Percentiles rank a stretch among this genome's conserved stretches.
phyloP scores from a whole-genome alignment of 768 basidiomycete species.

The Lactifluus subvellereus region DNA sequence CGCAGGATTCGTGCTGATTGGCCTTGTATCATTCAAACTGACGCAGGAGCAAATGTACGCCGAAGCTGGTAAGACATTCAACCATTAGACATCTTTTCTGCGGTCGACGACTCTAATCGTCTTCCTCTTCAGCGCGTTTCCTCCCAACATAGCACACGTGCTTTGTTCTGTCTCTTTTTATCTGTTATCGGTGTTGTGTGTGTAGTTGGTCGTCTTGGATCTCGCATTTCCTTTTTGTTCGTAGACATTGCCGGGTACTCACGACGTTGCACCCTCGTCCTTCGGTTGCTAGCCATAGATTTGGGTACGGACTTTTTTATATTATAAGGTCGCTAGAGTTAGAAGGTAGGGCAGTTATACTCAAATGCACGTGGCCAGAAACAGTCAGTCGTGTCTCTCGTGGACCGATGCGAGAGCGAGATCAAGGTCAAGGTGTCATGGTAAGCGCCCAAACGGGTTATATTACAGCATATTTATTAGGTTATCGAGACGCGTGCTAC shows the following conservation, averaged over 20 bases:
- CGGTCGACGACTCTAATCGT: neutral
- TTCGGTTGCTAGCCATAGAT: neutral
- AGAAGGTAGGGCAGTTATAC: neutral
- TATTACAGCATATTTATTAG: no score
- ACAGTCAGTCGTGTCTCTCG: no score
- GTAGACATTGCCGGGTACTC: neutral
- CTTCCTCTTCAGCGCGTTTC: constrained; percentile 5
- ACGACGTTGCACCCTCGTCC: neutral
- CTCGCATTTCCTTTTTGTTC: neutral
- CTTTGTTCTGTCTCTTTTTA: neutral
- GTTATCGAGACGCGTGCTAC: no score
- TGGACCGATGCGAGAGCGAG: no score
- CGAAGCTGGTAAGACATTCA: constrained; percentile 59
- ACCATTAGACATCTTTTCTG: neutral
- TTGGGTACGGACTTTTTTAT: neutral
- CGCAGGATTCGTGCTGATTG: constrained; percentile 72
- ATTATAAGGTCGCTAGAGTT: neutral
- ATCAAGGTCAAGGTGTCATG: no score
- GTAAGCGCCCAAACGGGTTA: no score
- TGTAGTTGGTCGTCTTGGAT: neutral
- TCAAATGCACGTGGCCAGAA: no score
- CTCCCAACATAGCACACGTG: constrained; percentile 3
- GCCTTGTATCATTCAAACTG: constrained; percentile 71
- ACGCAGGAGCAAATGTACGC: constrained; percentile 55
- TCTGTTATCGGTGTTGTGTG: neutral